Percentiles rank a stretch among this genome's conserved stretches.
phyloP scores from a whole-genome alignment of 768 basidiomycete species.

The Hirschioporus abietinus region DNA sequence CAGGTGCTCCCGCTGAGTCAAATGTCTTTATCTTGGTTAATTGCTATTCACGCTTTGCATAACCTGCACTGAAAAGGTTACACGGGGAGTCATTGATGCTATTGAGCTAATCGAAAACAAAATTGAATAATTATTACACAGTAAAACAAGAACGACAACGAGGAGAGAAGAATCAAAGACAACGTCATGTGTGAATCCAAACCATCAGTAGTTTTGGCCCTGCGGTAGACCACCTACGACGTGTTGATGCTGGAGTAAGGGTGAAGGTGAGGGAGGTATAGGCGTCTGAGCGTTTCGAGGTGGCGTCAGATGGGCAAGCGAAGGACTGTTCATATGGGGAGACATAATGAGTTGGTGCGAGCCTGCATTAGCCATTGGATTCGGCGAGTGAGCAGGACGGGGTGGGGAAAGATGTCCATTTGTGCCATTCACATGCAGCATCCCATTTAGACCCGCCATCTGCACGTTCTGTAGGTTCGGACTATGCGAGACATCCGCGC shows the following conservation, averaged over 20 bases:
- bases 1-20: too few species aligned
- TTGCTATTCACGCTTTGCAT: too few species aligned
- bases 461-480: constrained; percentile 37
- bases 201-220: constrained; percentile 41
- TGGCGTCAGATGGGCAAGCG: constrained; percentile 40
- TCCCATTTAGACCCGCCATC: constrained; percentile 54
- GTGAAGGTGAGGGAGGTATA: constrained; percentile 48
- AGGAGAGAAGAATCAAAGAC: constrained; percentile 8
- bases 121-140: constrained; percentile 14
- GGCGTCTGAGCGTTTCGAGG: constrained; percentile 46
- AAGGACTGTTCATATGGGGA: constrained; percentile 40
- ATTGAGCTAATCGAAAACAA: constrained; percentile 9
- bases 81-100: constrained; percentile 1
- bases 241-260: constrained; percentile 52
- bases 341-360: constrained; percentile 39
- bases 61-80: neutral
- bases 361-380: constrained; percentile 26
- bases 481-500: constrained; percentile 32
- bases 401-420: constrained; percentile 15
- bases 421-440: constrained; percentile 36
- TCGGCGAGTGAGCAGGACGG: constrained; percentile 13
- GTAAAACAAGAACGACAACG: constrained; percentile 12
- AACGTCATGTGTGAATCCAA: neutral
- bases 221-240: constrained; percentile 41
- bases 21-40: too few species aligned